phyloP scores from a whole-genome alignment of 2,329 filamentous ascomycete species.

The Diplodia scrobiculata region DNA sequence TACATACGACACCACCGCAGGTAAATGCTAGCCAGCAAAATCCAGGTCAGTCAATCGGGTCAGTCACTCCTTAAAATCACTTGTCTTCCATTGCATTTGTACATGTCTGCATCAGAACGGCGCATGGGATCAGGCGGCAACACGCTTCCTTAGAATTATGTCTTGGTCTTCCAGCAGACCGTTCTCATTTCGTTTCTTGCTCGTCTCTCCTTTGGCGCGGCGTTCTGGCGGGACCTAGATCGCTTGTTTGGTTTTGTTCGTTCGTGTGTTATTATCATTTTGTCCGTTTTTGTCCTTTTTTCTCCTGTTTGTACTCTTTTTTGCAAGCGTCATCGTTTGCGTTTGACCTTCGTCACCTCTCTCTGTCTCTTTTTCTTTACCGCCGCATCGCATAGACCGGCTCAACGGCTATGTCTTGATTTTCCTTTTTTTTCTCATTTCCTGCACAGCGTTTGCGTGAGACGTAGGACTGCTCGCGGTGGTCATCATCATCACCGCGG shows the following conservation, averaged over 20 bases:
- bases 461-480: background rate
- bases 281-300: background rate
- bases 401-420: background rate
- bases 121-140: slow-evolving; percentile 12
- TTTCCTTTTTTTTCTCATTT: background rate
- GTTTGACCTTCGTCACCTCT: slow-evolving; percentile 3
- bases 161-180: background rate
- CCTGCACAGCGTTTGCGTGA: background rate
- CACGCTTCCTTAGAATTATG: background rate
- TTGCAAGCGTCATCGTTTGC: slow-evolving; percentile 15
- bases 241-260: slow-evolving; percentile 6
- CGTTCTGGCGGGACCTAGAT: slow-evolving; percentile 19
- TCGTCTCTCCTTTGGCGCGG: slow-evolving; percentile 23
- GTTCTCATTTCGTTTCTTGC: background rate
- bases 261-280: background rate
- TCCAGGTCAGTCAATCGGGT: slow-evolving; percentile 16
- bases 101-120: slow-evolving; percentile 15
- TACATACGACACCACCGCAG: background rate
- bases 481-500: background rate
- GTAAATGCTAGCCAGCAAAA: background rate
- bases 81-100: slow-evolving; percentile 6
- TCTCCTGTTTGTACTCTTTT: background rate
- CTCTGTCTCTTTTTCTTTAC: background rate
- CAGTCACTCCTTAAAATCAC: slow-evolving; percentile 12
- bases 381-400: background rate